These are phyloP conservation scores for Termitomyces sp. DNA, from an alignment of 768 basidiomycete genomes.

Conservation along the genomic window DNA sequence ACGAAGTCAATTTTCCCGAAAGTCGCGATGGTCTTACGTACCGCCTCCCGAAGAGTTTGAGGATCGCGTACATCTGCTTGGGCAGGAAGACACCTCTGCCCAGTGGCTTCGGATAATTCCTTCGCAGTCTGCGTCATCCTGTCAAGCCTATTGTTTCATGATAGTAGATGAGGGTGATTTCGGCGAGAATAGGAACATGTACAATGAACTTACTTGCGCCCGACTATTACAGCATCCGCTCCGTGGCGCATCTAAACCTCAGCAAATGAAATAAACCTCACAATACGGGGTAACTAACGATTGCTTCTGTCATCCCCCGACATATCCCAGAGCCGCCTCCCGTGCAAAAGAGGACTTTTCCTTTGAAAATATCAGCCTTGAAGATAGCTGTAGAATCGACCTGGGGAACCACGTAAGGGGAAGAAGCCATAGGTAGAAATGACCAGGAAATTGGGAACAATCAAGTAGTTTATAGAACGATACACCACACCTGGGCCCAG, in stretches of 20 bases:
- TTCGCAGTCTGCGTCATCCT: conserved; percentile 67
- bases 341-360: conserved; percentile 88
- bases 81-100: conserved; percentile 64
- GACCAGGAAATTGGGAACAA: too few relatives aligned
- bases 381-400: conserved; percentile 63
- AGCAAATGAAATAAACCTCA: background rate
- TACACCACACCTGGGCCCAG: too few relatives aligned
- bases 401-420: conserved; percentile 40
- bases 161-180: background rate
- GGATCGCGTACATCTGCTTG: conserved; percentile 85
- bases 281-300: conserved; percentile 47
- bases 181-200: background rate
- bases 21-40: conserved; percentile 63
- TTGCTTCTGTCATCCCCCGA: conserved; percentile 78
- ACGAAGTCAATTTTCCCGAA: conserved; percentile 94
- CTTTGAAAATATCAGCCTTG: conserved; percentile 79
- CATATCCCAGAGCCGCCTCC: conserved; percentile 95
- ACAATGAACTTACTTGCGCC: conserved; percentile 65
- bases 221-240: conserved; percentile 76
- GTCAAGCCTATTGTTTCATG: conserved; percentile 49
- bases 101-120: conserved; percentile 69
- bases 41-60: conserved; percentile 69
- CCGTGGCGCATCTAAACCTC: conserved; percentile 73
- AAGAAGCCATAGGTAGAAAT: conserved; percentile 33
- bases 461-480: background rate